Evolutionary conservation across 2,329 filamentous ascomycete genomes (phyloP).

Genomic region (Ambrosiella beaveri): DNA sequence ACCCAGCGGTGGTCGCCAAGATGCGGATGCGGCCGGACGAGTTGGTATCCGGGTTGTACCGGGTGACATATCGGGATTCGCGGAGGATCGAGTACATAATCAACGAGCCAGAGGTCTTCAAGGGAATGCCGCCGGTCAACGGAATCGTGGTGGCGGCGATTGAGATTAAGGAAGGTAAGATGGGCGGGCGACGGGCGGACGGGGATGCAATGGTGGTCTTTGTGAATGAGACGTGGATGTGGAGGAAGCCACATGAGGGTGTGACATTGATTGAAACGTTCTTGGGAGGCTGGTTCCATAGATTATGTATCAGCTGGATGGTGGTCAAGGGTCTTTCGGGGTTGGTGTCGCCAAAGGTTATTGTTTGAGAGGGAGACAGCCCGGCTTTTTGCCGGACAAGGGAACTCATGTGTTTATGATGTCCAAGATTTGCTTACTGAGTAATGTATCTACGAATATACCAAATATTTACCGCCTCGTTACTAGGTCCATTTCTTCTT

Average conservation of each 20-base stretch:
- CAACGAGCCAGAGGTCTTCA: constrained; percentile 16
- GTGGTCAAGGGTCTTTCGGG: constrained; percentile 16
- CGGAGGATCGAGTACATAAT: constrained; percentile 18
- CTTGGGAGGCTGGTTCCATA: constrained; percentile 20
- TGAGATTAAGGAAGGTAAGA: constrained; percentile 1
- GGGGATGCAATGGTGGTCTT: constrained; percentile 14
- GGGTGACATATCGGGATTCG: constrained; percentile 16
- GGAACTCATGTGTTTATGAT: not conserved
- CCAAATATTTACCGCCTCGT: not conserved
- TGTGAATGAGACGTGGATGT: constrained; percentile 26
- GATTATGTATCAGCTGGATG: constrained; percentile 18
- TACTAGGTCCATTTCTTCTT: not conserved
- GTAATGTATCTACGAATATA: not conserved
- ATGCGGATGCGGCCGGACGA: constrained; percentile 17
- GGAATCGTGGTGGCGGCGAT: constrained; percentile 13
- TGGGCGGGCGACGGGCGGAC: not conserved
- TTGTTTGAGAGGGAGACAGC: not conserved
- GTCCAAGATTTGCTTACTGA: not conserved
- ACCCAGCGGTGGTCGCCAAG: constrained; percentile 15
- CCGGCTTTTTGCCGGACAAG: not conserved
- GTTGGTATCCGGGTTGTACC: constrained; percentile 20
- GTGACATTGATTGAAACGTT: constrained; percentile 19
- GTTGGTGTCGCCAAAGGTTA: not conserved
- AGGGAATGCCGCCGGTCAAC: constrained; percentile 11
- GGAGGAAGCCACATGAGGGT: constrained; percentile 18